These are phyloP conservation scores for Conticribra guillardii DNA, from an alignment of 108 stramenopile genomes.

Conservation along the genomic window DNA sequence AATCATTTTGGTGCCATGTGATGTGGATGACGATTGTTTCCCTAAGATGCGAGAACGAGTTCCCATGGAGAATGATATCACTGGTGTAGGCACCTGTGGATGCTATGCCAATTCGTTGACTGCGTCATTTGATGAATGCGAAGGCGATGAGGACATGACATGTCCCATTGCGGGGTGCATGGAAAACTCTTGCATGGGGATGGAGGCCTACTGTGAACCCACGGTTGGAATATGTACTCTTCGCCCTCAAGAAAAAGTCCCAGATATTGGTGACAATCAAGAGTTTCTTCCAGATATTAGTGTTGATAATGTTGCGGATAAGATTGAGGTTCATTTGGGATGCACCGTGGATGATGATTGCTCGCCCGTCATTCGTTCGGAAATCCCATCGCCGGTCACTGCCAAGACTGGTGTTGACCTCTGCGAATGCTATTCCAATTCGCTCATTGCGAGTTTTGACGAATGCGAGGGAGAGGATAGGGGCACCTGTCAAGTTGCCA, in stretches of 20 bases:
- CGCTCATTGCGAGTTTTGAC: background rate
- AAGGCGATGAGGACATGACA: constrained; percentile 19
- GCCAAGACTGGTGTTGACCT: background rate
- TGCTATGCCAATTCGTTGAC: constrained; percentile 8
- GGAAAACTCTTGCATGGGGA: constrained; percentile 4
- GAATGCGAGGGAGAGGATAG: background rate
- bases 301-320: background rate
- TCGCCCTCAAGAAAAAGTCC: background rate
- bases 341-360: constrained; percentile 17
- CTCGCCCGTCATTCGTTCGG: background rate
- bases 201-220: constrained; percentile 2
- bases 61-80: background rate
- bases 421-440: background rate
- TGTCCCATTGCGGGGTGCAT: constrained; percentile 18
- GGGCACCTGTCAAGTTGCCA: background rate
- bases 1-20: background rate
- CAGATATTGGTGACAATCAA: background rate
- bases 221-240: constrained; percentile 3
- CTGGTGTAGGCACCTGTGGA: constrained; percentile 15
- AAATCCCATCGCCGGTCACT: background rate
- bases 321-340: no score
- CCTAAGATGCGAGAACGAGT: constrained; percentile 12
- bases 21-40: constrained; percentile 10
- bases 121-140: constrained; percentile 20
- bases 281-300: no score